Evolutionary conservation across 345 rosid genomes (phyloP), one percentile per base, ranked within the genome.

Genomic region (Microthlaspi erraticum): DNA sequence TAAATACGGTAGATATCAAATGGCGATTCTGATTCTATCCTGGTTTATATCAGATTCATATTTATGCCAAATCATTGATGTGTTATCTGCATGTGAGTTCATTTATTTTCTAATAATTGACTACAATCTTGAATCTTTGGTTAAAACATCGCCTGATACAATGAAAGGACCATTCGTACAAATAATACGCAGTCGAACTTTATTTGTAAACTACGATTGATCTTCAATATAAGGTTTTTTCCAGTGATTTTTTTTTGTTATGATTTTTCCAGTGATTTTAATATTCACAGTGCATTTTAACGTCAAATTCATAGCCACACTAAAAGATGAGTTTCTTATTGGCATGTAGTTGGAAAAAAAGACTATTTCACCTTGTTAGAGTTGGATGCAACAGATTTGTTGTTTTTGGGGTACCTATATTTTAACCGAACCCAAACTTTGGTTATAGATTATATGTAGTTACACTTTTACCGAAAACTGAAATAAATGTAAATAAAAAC

Each of bases 101-200:
- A 23, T 23, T 23, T 23, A 16, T n/a, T 17, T 20, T 11, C 48
- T 50, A 53, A 42, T 33, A 18, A 29, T 32, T 23, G 56, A 8
- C 57, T 36, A 37, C 45, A 52, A 42, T 52, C 51, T 42, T 33
- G 61, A 56, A 9, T 34, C 26, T 56, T 10, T 43, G 69, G 58
- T 46, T 14, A 64, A 55, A 55, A 36, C 58, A 26, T 37, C 20
- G 19, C 12, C 10, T 33, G 55, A 54, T 54, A 16, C 23, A 32
- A 17, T 17, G 56, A 56, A 61, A 55, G 59, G 65, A 64, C 51
- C 23, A 20, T 72, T 72, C 70, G 57, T 72, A 73, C 71, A 55
- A 46, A 23, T 29, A 17, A 48, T 31, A 64, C 23, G 20, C 49
- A 72, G 7, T 53, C 12, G 39, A 44, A 64, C 65, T 46, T 64